A percentile compares a stretch with the other conserved stretches of the same genome.
Conservation (phyloP, 192 early-diverging fungal genomes). For the Rhizoclosmatium sp. region DNA sequence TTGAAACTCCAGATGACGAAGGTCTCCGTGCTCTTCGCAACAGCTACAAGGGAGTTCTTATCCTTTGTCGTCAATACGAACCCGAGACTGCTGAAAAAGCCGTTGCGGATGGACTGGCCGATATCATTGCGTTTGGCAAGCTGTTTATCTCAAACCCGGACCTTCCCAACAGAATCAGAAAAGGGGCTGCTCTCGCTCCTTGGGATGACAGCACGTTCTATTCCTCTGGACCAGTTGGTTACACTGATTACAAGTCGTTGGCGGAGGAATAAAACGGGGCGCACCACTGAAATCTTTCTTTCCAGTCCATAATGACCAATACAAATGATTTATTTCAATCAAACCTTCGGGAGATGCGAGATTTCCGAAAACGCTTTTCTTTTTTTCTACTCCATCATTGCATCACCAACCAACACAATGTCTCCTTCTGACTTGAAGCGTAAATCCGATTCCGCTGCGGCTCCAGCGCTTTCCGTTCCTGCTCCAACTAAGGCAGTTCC, state of each 20-base stretch:
- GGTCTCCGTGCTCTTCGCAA: constrained; percentile 17
- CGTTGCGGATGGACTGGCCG: constrained; percentile 27
- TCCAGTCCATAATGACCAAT: no score
- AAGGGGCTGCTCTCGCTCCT: constrained; percentile 38
- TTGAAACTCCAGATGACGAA: neutral
- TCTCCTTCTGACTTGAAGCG: neutral
- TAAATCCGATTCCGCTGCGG: neutral
- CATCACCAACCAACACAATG: no score
- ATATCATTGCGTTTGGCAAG: constrained; percentile 49
- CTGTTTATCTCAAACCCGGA: constrained; percentile 54
- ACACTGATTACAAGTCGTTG: constrained; percentile 36
- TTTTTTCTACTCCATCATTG: no score
- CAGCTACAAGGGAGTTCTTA: constrained; percentile 33
- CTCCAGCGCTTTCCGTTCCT: constrained; percentile 4
- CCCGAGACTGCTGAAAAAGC: constrained; percentile 21
- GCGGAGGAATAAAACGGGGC: neutral
- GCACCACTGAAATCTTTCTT: no score
- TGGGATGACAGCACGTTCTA: constrained; percentile 47
- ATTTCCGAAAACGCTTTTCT: no score
- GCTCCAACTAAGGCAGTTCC: constrained; percentile 8
- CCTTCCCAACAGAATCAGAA: constrained; percentile 40
- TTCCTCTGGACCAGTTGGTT: constrained; percentile 24
- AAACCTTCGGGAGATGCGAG: no score
- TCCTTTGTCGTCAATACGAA: constrained; percentile 30
- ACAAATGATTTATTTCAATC: no score